Conservation (phyloP, 176 grass and related monocot genomes). For the Alopecurus myosuroides region DNA sequence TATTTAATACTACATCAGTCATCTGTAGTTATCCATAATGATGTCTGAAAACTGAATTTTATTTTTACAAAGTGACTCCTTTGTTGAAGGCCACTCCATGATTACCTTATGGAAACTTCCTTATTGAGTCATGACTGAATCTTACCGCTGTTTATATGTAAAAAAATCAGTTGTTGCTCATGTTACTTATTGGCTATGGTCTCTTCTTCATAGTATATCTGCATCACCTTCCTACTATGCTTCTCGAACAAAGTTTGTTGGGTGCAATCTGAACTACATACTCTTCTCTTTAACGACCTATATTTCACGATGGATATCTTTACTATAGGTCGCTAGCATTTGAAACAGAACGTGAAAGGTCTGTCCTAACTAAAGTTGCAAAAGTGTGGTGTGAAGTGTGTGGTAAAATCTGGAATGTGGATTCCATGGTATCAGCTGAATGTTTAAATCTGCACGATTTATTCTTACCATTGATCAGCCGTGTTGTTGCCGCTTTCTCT, state of each 20-base stretch:
- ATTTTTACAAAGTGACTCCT: conserved; percentile 1
- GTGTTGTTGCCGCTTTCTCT: too few species aligned
- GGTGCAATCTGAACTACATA: background rate
- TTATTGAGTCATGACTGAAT: background rate
- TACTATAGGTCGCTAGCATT: background rate
- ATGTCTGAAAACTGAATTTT: conserved; percentile 19
- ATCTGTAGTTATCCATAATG: conserved; percentile 20
- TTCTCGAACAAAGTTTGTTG: background rate
- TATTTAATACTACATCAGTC: conserved; percentile 36
- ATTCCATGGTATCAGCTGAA: too few species aligned
- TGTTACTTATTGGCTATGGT: background rate
- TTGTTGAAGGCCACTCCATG: background rate
- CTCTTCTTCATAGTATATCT: background rate
- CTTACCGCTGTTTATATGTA: background rate
- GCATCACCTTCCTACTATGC: background rate
- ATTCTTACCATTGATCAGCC: too few species aligned
- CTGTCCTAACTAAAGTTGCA: background rate
- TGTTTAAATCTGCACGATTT: too few species aligned
- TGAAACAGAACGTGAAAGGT: background rate
- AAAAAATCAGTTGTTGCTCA: background rate
- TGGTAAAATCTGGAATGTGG: too few species aligned
- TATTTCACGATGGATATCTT: background rate
- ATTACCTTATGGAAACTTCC: background rate
- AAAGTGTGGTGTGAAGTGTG: background rate
- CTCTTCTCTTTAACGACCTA: background rate